phyloP scores from a whole-genome alignment of 352 stramenopile genomes.

The Phytophthora idaei region DNA sequence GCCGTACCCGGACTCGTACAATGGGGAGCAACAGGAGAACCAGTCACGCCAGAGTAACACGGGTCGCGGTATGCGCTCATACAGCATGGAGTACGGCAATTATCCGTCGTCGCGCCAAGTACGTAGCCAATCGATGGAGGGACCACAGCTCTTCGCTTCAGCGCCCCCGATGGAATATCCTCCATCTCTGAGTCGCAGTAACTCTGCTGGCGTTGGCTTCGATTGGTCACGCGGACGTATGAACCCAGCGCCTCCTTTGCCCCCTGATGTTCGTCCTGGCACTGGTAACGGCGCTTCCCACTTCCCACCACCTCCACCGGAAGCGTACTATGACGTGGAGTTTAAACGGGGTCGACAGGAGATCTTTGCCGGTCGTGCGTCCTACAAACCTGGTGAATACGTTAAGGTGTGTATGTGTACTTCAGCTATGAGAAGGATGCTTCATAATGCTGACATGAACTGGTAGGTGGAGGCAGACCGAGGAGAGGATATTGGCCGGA shows the following conservation, averaged over 20 bases:
- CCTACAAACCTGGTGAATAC: slow-evolving; percentile 93
- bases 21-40: slow-evolving; percentile 56
- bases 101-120: slow-evolving; percentile 61
- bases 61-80: slow-evolving; percentile 68
- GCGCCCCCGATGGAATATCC: slow-evolving; percentile 56
- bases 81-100: slow-evolving; percentile 74
- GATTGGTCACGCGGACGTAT: slow-evolving; percentile 62
- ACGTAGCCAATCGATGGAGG: slow-evolving; percentile 81
- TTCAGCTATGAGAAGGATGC: neutral
- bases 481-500: slow-evolving; percentile 95
- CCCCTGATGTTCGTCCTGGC: slow-evolving; percentile 51
- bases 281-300: slow-evolving; percentile 33
- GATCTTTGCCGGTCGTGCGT: slow-evolving; percentile 88
- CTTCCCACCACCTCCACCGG: slow-evolving; percentile 64
- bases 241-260: slow-evolving; percentile 58
- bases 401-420: slow-evolving; percentile 79
- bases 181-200: slow-evolving; percentile 58
- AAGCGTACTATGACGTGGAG: slow-evolving; percentile 94
- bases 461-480: slow-evolving; percentile 95
- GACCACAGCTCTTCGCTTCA: slow-evolving; percentile 59
- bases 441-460: neutral
- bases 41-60: slow-evolving; percentile 47
- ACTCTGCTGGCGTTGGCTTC: slow-evolving; percentile 64
- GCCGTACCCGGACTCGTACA: slow-evolving; percentile 68
- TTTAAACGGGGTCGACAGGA: slow-evolving; percentile 94